A percentile compares a stretch with the other conserved stretches of the same genome.
Evolutionary conservation across 441 rosid genomes (phyloP).

Genomic region (Adansonia madagascariensis): DNA sequence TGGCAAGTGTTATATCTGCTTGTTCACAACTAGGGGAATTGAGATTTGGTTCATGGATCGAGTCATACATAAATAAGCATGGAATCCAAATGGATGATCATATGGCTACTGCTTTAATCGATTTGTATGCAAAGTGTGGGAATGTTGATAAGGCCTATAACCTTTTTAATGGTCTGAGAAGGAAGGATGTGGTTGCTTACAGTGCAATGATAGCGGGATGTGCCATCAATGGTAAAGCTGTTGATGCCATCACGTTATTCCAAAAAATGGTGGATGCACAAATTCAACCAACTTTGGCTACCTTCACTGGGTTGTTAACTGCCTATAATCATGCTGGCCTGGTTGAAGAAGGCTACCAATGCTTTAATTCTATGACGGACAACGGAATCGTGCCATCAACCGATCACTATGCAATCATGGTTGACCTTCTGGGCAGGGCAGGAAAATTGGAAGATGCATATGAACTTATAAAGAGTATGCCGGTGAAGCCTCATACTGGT

Average conservation of each 20-base stretch:
- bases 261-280: constrained; percentile 37
- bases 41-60: constrained; percentile 40
- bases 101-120: constrained; percentile 41
- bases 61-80: constrained; percentile 36
- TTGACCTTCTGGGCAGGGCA: constrained; percentile 47
- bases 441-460: constrained; percentile 47
- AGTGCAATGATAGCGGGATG: constrained; percentile 46
- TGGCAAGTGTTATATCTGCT: constrained; percentile 45
- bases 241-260: constrained; percentile 41
- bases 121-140: constrained; percentile 45
- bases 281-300: constrained; percentile 38
- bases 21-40: constrained; percentile 43
- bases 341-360: constrained; percentile 40
- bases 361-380: constrained; percentile 40
- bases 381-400: constrained; percentile 37
- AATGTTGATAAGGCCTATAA: constrained; percentile 37
- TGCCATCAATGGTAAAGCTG: constrained; percentile 41
- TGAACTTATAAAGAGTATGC: constrained; percentile 39
- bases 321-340: constrained; percentile 42
- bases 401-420: constrained; percentile 51
- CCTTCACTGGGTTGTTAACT: constrained; percentile 41
- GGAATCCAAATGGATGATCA: constrained; percentile 43
- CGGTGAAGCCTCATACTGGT: constrained; percentile 39
- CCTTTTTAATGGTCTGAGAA: constrained; percentile 34
- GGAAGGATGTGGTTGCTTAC: constrained; percentile 45